Evolutionary conservation across 257 asterid genomes (phyloP).

Genomic region (Scutellaria barbata): DNA sequence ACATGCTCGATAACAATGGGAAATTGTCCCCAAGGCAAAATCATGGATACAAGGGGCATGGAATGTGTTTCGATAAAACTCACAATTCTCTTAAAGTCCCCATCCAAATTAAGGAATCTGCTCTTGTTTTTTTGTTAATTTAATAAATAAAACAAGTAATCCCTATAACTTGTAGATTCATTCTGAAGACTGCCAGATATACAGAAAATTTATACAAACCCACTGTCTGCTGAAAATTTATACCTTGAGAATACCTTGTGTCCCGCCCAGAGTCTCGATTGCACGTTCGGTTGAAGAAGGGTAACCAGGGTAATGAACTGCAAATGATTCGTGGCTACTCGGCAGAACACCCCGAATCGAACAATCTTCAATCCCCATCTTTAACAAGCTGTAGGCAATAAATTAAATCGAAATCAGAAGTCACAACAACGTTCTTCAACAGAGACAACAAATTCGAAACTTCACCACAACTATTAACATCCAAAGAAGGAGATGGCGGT

Average conservation of each 20-base stretch:
- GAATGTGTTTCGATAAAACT: not conserved
- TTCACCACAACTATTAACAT: too few relatives aligned
- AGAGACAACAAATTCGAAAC: too few relatives aligned
- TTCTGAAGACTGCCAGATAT: not conserved
- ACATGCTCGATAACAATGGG: not conserved
- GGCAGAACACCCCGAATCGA: conserved; percentile 74
- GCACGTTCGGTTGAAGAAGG: conserved; percentile 86
- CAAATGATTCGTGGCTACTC: conserved; percentile 51
- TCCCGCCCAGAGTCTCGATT: conserved; percentile 85
- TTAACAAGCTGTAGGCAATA: conserved; percentile 10
- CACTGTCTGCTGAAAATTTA: not conserved
- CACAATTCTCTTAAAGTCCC: not conserved
- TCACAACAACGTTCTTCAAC: not conserved
- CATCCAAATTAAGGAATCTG: not conserved
- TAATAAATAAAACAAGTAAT: not conserved
- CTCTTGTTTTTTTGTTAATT: not conserved
- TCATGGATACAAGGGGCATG: not conserved
- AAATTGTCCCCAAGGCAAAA: not conserved
- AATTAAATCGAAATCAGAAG: not conserved
- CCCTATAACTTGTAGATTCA: not conserved
- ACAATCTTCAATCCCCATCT: conserved; percentile 80
- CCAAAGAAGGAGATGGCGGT: too few relatives aligned
- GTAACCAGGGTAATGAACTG: conserved; percentile 88
- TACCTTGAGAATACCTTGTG: conserved; percentile 72
- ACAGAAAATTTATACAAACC: not conserved